Evolutionary conservation across 495 filamentous ascomycete genomes (phyloP).

Genomic region (Evernia prunastri): DNA sequence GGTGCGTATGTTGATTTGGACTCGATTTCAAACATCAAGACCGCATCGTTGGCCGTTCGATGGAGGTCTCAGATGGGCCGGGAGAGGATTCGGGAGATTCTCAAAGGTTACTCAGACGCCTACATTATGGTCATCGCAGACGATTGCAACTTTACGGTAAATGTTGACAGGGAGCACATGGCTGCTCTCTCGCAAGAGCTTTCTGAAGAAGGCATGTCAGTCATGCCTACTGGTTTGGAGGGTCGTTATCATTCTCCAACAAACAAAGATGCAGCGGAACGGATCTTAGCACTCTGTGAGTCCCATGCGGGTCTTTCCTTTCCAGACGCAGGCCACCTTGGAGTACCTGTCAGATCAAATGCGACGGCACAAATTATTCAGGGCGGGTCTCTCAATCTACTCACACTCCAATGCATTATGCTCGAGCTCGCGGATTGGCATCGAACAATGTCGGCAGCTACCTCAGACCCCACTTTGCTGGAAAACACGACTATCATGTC

Average conservation of each 20-base stretch:
- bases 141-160: no score
- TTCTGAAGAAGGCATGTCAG: no score
- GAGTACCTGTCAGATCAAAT: slow-evolving; percentile 23
- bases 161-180: no score
- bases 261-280: not conserved
- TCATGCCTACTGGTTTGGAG: not conserved
- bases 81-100: not conserved
- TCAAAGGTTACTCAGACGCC: no score
- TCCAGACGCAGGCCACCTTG: slow-evolving; percentile 24
- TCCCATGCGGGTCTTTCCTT: slow-evolving; percentile 24
- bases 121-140: no score
- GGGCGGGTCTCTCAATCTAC: slow-evolving; percentile 23
- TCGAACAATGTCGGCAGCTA: slow-evolving; percentile 18
- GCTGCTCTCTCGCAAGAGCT: no score
- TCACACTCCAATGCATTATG: slow-evolving; percentile 30
- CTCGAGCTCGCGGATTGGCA: slow-evolving; percentile 31
- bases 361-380: slow-evolving; percentile 19
- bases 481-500: slow-evolving; percentile 22
- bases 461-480: not conserved
- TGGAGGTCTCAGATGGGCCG: slow-evolving; percentile 27
- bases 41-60: slow-evolving; percentile 26
- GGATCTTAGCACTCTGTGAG: slow-evolving; percentile 25
- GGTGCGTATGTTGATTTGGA: slow-evolving; percentile 37
- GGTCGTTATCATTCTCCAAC: not conserved
- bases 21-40: slow-evolving; percentile 20